Percentiles rank a stretch among this genome's conserved stretches.
Conservation (phyloP, 352 stramenopile genomes). For the Phytophthora agathidicida region DNA sequence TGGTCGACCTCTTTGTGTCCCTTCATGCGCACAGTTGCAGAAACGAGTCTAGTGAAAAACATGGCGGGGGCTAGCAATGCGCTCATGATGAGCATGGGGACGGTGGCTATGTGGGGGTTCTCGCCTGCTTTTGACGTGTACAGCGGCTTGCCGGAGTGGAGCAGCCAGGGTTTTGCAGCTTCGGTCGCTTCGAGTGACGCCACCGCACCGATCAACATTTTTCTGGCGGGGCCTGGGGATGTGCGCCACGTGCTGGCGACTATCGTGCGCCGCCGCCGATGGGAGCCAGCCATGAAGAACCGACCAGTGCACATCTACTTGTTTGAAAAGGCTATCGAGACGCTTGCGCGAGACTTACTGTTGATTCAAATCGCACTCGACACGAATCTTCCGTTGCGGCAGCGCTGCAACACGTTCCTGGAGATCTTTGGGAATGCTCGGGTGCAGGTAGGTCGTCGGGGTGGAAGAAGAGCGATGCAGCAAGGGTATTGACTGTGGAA, state of each 20-base stretch:
- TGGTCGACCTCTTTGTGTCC: conserved; percentile 16
- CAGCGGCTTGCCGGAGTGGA: conserved; percentile 8
- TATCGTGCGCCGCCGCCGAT: conserved; percentile 55
- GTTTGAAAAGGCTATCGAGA: conserved; percentile 85
- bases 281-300: conserved; percentile 21
- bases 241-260: conserved; percentile 76
- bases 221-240: conserved; percentile 76
- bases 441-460: conserved; percentile 61
- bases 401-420: conserved; percentile 90
- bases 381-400: conserved; percentile 86
- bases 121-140: conserved; percentile 79
- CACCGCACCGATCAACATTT: conserved; percentile 46
- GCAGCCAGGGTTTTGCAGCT: background rate
- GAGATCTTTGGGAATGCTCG: conserved; percentile 94
- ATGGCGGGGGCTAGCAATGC: conserved; percentile 65
- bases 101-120: conserved; percentile 89
- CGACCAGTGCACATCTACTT: conserved; percentile 89
- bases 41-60: background rate
- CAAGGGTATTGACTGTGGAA: background rate
- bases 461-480: background rate
- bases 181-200: background rate
- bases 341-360: conserved; percentile 88
- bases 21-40: conserved; percentile 20
- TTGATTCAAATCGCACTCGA: conserved; percentile 89
- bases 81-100: conserved; percentile 80